Evolutionary conservation across 805 yeast genomes (phyloP).

Genomic region (Nakazawaea ernobii): DNA sequence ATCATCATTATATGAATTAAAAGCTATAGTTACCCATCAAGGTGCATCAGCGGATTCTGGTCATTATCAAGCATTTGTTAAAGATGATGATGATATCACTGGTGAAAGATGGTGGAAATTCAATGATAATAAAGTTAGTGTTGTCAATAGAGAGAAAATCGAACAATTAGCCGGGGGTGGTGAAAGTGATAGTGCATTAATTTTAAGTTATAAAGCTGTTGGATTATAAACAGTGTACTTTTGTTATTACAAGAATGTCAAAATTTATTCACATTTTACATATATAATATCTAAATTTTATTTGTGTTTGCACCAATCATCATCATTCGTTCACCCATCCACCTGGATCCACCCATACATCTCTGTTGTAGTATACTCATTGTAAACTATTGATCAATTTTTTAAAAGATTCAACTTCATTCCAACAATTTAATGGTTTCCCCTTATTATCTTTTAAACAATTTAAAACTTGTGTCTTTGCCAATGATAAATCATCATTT

Average conservation of each 20-base stretch:
- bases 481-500: slow-evolving; percentile 38
- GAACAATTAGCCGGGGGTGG: slow-evolving; percentile 95
- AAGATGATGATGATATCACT: slow-evolving; percentile 55
- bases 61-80: slow-evolving; percentile 88
- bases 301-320: not conserved
- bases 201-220: slow-evolving; percentile 77
- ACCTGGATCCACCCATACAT: not conserved
- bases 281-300: not conserved
- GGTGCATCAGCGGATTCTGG: slow-evolving; percentile 97
- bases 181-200: slow-evolving; percentile 92
- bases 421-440: slow-evolving; percentile 76
- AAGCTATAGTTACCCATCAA: slow-evolving; percentile 83
- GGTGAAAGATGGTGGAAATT: slow-evolving; percentile 90
- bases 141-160: slow-evolving; percentile 74
- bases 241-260: not conserved
- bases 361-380: not conserved
- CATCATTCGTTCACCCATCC: no score
- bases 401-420: slow-evolving; percentile 67
- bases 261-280: not conserved
- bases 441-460: slow-evolving; percentile 63
- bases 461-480: slow-evolving; percentile 42
- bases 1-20: slow-evolving; percentile 78
- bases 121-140: slow-evolving; percentile 84
- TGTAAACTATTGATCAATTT: slow-evolving; percentile 46
- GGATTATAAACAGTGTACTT: slow-evolving; percentile 46